Conservation (phyloP, 805 yeast genomes). For the Metschnikowia orientalis region DNA sequence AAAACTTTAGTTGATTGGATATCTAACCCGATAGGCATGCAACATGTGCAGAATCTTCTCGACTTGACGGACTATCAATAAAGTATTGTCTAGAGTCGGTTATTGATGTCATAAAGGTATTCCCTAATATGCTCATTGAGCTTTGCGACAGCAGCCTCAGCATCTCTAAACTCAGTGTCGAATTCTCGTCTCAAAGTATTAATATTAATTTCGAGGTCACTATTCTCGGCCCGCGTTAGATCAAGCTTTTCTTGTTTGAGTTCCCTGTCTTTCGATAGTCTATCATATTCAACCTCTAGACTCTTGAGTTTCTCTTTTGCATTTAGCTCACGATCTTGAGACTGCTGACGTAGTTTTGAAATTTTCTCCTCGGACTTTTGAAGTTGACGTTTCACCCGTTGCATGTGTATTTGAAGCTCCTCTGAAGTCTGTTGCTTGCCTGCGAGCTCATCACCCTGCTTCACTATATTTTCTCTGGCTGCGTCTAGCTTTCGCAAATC, state of each 20-base stretch:
- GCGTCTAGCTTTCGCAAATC: conserved; percentile 43
- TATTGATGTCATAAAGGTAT: conserved; percentile 51
- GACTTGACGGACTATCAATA: neutral
- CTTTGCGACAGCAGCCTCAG: conserved; percentile 50
- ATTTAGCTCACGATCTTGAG: conserved; percentile 41
- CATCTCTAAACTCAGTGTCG: conserved; percentile 49
- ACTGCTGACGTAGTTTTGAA: conserved; percentile 39
- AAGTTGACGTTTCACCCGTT: conserved; percentile 49
- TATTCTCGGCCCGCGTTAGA: conserved; percentile 45
- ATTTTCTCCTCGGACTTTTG: conserved; percentile 46
- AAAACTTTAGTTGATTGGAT: too few relatives aligned
- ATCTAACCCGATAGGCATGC: too few relatives aligned
- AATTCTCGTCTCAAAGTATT: conserved; percentile 38
- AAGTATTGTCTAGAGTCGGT: conserved; percentile 23
- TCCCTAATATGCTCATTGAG: conserved; percentile 52
- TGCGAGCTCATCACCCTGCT: conserved; percentile 36
- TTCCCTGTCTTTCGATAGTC: conserved; percentile 45
- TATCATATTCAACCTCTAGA: conserved; percentile 44
- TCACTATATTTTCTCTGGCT: conserved; percentile 27
- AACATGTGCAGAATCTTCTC: neutral
- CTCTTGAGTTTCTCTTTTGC: conserved; percentile 40
- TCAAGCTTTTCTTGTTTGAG: conserved; percentile 46
- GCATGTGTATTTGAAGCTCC: conserved; percentile 40
- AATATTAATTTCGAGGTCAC: conserved; percentile 39
- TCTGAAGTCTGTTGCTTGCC: conserved; percentile 32